Evolutionary conservation across 2,329 filamentous ascomycete genomes (phyloP).

Genomic region (Fusarium siculi): DNA sequence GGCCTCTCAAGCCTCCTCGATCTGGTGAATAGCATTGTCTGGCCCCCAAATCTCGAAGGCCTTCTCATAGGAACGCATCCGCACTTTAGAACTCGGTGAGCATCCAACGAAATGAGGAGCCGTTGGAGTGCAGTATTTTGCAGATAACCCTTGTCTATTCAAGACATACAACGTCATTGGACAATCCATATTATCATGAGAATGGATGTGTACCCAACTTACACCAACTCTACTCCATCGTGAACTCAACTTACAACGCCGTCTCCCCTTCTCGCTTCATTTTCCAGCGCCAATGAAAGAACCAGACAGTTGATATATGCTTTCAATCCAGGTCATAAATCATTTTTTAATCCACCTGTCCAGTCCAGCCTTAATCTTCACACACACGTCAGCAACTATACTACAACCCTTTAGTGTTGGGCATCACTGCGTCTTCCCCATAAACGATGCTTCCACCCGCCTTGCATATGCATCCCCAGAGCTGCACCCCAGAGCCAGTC

Average conservation of each 20-base stretch:
- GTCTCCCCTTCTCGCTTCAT: constrained; percentile 8
- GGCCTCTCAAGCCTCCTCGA: not conserved
- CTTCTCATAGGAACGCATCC: constrained; percentile 10
- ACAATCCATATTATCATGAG: constrained; percentile 1
- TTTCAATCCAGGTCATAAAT: constrained; percentile 3
- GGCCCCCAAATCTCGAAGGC: not conserved
- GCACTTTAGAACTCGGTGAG: constrained; percentile 1
- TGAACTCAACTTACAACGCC: not conserved
- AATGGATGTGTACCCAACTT: constrained; percentile 23
- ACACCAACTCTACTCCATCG: constrained; percentile 9
- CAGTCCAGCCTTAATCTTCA: constrained; percentile 1
- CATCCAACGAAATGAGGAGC: constrained; percentile 19
- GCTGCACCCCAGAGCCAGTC: constrained; percentile 36
- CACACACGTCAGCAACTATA: constrained; percentile 30
- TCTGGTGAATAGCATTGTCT: not conserved
- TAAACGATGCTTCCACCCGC: constrained; percentile 13
- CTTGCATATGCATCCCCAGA: constrained; percentile 17
- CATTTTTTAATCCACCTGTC: not conserved
- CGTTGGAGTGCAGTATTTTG: constrained; percentile 4
- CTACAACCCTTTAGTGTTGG: constrained; percentile 31
- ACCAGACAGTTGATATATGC: not conserved
- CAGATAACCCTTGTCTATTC: constrained; percentile 14
- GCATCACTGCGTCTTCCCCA: constrained; percentile 41
- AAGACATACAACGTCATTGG: constrained; percentile 14
- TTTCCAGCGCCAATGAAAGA: not conserved